phyloP scores from a whole-genome alignment of 2,329 filamentous ascomycete species.

The Colletotrichum liaoningense region DNA sequence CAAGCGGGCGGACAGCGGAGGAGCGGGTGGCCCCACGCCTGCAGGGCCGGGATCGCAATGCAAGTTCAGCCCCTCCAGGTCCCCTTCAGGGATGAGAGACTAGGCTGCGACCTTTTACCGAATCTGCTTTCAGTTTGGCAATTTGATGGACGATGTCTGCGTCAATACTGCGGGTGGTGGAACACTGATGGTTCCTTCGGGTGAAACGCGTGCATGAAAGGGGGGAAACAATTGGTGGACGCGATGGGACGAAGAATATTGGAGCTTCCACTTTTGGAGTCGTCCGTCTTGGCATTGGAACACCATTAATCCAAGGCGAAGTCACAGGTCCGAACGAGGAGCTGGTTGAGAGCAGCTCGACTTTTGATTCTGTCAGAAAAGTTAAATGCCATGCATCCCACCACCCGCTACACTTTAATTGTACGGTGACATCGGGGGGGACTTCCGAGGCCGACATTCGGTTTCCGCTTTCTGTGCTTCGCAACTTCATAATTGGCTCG shows the following conservation, averaged over 20 bases:
- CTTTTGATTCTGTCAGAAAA: neutral
- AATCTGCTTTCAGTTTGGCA: neutral
- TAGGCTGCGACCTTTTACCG: slow-evolving; percentile 8
- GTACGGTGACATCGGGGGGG: neutral
- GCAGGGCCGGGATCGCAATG: slow-evolving; percentile 9
- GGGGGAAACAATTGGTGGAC: slow-evolving; percentile 16
- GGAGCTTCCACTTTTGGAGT: slow-evolving; percentile 21
- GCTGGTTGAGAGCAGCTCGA: neutral
- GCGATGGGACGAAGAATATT: neutral
- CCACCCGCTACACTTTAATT: neutral
- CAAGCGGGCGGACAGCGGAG: neutral
- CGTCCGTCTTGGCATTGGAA: slow-evolving; percentile 28
- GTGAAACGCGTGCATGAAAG: slow-evolving; percentile 28
- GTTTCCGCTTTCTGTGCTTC: neutral
- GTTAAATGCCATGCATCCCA: neutral
- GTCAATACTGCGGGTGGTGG: neutral
- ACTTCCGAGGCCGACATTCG: neutral
- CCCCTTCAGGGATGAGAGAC: neutral
- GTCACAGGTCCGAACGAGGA: neutral
- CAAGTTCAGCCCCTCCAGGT: slow-evolving; percentile 6
- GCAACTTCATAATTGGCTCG: neutral
- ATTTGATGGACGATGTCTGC: neutral
- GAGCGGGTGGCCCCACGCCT: slow-evolving; percentile 1
- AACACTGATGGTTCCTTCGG: neutral
- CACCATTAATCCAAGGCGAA: neutral